A percentile compares a stretch with the other conserved stretches of the same genome.
Conservation (phyloP, 768 basidiomycete species). For the Mycena metata region DNA sequence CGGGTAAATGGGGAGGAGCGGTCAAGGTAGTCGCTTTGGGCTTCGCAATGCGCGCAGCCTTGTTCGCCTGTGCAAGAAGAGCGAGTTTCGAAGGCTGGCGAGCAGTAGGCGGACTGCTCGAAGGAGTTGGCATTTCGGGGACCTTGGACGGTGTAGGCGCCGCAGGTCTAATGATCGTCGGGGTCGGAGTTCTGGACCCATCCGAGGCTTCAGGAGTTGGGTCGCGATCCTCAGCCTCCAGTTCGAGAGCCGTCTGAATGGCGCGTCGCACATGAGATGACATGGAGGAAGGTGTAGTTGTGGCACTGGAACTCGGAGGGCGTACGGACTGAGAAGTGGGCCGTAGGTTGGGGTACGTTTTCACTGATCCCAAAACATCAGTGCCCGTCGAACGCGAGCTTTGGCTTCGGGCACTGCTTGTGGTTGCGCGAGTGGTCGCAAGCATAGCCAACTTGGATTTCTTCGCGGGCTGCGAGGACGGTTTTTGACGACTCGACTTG, state of each 20-base stretch:
- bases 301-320: conserved; percentile 52
- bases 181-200: conserved; percentile 43
- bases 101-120: conserved; percentile 38
- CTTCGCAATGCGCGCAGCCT: conserved; percentile 63
- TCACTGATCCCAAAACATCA: conserved; percentile 70
- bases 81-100: conserved; percentile 80
- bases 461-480: conserved; percentile 50
- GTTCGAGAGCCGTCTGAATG: conserved; percentile 74
- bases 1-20: conserved; percentile 55
- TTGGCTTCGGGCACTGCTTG: conserved; percentile 57
- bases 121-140: conserved; percentile 39
- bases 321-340: conserved; percentile 72
- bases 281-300: conserved; percentile 60
- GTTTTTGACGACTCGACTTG: conserved; percentile 54
- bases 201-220: conserved; percentile 34
- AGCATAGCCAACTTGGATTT: conserved; percentile 79
- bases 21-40: conserved; percentile 44
- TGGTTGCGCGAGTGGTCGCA: conserved; percentile 74
- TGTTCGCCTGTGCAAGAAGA: conserved; percentile 75
- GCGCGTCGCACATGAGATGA: conserved; percentile 75
- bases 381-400: conserved; percentile 70
- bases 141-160: conserved; percentile 43
- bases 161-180: conserved; percentile 40
- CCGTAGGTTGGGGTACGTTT: conserved; percentile 79
- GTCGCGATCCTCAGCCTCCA: conserved; percentile 66